phyloP scores from a whole-genome alignment of 2,329 filamentous ascomycete genomes.

The Penicillium sumatraense region DNA sequence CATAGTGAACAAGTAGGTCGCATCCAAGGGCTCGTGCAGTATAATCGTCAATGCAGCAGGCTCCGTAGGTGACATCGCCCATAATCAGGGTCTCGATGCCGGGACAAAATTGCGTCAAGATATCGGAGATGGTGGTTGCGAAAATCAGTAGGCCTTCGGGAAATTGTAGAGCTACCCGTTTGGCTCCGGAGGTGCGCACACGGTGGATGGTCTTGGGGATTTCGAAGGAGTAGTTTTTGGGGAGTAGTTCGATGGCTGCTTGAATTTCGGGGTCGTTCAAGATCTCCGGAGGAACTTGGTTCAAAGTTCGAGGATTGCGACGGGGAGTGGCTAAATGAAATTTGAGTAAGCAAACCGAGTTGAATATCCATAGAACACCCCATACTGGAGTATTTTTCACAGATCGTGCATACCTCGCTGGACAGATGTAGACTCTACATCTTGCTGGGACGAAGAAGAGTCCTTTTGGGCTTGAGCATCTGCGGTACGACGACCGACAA shows the following conservation, averaged over 20 bases:
- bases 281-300: conserved; percentile 87
- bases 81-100: conserved; percentile 94
- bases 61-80: conserved; percentile 98
- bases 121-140: conserved; percentile 96
- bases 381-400: too few species aligned
- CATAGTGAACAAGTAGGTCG: conserved; percentile 94
- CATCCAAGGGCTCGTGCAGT: conserved; percentile 92
- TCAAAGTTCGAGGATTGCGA: conserved; percentile 78
- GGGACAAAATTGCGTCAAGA: conserved; percentile 90
- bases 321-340: conserved; percentile 66
- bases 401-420: conserved; percentile 40
- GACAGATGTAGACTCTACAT: conserved; percentile 63
- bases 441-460: conserved; percentile 57
- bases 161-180: conserved; percentile 91
- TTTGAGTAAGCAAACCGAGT: conserved; percentile 12
- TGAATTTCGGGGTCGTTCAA: conserved; percentile 83
- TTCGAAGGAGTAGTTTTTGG: conserved; percentile 97
- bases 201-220: conserved; percentile 97
- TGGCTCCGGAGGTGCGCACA: conserved; percentile 78
- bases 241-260: conserved; percentile 82
- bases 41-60: conserved; percentile 98
- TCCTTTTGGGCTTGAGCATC: conserved; percentile 59
- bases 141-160: conserved; percentile 94
- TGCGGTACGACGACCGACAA: conserved; percentile 81
- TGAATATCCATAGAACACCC: neutral